A percentile compares a stretch with the other conserved stretches of the same genome.
Conservation (phyloP, 805 yeast genomes). For the Lipomyces japonicus region DNA sequence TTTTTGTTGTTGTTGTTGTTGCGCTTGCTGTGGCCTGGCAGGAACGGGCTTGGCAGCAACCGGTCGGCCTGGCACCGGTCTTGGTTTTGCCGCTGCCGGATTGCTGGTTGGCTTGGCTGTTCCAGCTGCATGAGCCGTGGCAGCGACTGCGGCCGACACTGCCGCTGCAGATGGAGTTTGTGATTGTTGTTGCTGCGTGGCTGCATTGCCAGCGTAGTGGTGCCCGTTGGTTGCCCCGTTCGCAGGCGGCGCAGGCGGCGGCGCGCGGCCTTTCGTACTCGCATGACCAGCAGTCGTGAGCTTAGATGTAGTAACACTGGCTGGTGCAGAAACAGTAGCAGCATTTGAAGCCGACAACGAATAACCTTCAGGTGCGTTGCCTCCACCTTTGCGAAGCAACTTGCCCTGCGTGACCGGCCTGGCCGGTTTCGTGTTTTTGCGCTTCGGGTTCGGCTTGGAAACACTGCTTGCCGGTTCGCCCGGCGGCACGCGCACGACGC, state of each 20-base stretch:
- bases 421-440: slow-evolving; percentile 35
- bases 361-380: slow-evolving; percentile 35
- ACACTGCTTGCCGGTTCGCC: slow-evolving; percentile 72
- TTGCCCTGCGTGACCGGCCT: slow-evolving; percentile 20
- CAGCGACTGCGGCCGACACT: slow-evolving; percentile 33
- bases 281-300: not conserved
- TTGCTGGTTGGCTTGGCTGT: slow-evolving; percentile 11
- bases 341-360: slow-evolving; percentile 20
- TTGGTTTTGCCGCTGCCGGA: slow-evolving; percentile 32
- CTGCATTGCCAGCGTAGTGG: not conserved
- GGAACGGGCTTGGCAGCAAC: slow-evolving; percentile 14
- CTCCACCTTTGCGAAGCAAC: slow-evolving; percentile 30
- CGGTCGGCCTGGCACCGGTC: slow-evolving; percentile 23
- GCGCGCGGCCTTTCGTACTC: not conserved
- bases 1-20: slow-evolving; percentile 17
- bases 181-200: slow-evolving; percentile 3
- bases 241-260: slow-evolving; percentile 23
- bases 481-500: slow-evolving; percentile 71
- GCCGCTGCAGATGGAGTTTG: slow-evolving; percentile 21
- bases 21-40: slow-evolving; percentile 15
- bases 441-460: slow-evolving; percentile 75
- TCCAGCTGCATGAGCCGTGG: slow-evolving; percentile 33
- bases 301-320: no score
- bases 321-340: slow-evolving; percentile 23
- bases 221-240: slow-evolving; percentile 11